Conservation (phyloP, 2,329 filamentous ascomycete species). For the Bertia moriformis region DNA sequence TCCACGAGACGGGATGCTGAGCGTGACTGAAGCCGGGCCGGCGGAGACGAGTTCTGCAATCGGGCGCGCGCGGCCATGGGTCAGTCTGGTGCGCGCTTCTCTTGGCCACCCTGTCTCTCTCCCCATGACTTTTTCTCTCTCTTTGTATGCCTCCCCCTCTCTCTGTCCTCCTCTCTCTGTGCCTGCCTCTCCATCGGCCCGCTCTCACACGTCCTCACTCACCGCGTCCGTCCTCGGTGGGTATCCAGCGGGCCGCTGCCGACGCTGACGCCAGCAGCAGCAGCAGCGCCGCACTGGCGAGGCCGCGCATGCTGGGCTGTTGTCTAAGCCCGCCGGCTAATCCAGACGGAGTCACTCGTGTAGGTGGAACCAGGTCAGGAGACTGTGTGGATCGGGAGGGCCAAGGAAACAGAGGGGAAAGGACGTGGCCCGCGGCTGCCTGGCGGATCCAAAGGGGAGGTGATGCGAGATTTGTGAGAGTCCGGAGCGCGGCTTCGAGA, state of each 20-base stretch:
- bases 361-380: no score
- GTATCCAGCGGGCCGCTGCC: neutral
- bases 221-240: neutral
- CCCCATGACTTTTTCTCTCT: neutral
- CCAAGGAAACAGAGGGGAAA: no score
- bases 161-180: neutral
- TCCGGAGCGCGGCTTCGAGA: no score
- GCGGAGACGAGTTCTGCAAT: neutral
- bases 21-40: neutral
- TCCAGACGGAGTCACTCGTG: no score
- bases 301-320: neutral
- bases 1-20: neutral
- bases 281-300: neutral
- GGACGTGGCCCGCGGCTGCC: no score
- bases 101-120: neutral
- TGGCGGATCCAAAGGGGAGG: no score
- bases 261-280: neutral
- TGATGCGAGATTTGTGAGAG: no score
- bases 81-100: neutral
- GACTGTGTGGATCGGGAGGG: no score
- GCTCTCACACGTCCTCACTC: no score
- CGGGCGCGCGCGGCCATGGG: neutral
- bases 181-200: no score
- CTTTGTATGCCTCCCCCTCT: neutral
- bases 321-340: no score